Evolutionary conservation across 2,329 filamentous ascomycete genomes (phyloP), one percentile per base, ranked within the genome.

Genomic region (Talaromyces atroroseus): DNA sequence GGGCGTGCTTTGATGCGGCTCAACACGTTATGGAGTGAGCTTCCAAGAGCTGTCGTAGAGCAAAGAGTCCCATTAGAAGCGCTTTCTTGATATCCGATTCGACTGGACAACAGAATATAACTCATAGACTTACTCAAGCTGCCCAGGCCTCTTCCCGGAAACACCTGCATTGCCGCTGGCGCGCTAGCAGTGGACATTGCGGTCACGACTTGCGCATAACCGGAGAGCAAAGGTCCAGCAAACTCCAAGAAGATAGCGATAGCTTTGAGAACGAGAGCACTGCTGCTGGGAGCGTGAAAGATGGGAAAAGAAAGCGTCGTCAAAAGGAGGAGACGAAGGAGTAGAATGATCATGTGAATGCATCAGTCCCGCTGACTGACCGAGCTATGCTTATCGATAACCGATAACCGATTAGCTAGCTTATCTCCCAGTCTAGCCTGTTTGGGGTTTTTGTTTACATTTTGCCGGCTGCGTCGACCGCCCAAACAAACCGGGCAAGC

Each of bases 1-100:
- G 90, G 89, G 69, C 95, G 90, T 53, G 90, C 87, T 71, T 96
- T 97, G 66, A 97, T 80, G 53, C 89, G 86, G 26, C 89, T 91
- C 59, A 97, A 76, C 66, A 95, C 82, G 68, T 96, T 90, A 74
- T 97, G 91, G 36, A 99, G 82, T 2, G 92, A 96, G 61, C 90
- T 89, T 56, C 94, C 94, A 57, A 99, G 85, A 50, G 87, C 91
- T 95, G 68, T 52, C 14, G 23, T 46, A 32, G 2, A n/a, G n/a
- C n/a, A n/a, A n/a, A n/a, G n/a, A 32, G 32, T 18, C 20, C 5
- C 11, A 16, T 26, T 10, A 26, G 44, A 46, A 26, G 14, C 7
- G 2, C 2, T 5, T 46, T 20, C 11, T 46, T 16, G 2, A 46
- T 46, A 11, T 21, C 6, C 12, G 3, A 45, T 7, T 20, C 40